These are phyloP conservation scores for Biancaea sappan DNA, from an alignment of 306 rosid species.

Conservation along the genomic window DNA sequence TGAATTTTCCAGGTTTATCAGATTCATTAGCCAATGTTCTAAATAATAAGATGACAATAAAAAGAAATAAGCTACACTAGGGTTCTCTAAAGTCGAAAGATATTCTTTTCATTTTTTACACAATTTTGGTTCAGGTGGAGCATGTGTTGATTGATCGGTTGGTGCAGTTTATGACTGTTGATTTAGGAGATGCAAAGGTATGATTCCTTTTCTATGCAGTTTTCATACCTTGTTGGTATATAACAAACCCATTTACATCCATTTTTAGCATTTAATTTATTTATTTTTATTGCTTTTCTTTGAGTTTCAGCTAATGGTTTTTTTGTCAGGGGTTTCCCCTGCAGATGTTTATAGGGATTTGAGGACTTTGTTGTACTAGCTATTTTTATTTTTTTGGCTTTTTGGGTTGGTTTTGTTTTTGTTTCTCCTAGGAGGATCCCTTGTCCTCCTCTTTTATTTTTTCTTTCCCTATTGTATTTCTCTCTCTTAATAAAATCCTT, in stretches of 20 bases:
- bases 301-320: no score
- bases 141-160: conserved; percentile 86
- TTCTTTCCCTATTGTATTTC: no score
- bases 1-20: not conserved
- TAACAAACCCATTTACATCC: not conserved
- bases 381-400: no score
- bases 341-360: no score
- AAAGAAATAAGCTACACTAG: not conserved
- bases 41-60: not conserved
- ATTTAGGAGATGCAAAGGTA: conserved; percentile 85
- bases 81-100: conserved; percentile 18
- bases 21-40: conserved; percentile 22
- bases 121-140: conserved; percentile 72
- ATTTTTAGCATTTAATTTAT: not conserved
- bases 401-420: no score
- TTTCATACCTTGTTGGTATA: conserved; percentile 12
- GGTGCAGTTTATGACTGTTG: conserved; percentile 71
- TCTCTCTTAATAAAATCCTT: no score
- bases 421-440: no score
- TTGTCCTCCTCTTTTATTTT: no score
- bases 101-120: conserved; percentile 10
- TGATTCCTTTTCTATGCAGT: conserved; percentile 18
- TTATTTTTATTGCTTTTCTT: no score
- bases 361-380: no score
- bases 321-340: no score